A percentile compares a stretch with the other conserved stretches of the same genome.
phyloP scores from a whole-genome alignment of 2,329 filamentous ascomycete genomes.

The Nigrospora osmanthi region DNA sequence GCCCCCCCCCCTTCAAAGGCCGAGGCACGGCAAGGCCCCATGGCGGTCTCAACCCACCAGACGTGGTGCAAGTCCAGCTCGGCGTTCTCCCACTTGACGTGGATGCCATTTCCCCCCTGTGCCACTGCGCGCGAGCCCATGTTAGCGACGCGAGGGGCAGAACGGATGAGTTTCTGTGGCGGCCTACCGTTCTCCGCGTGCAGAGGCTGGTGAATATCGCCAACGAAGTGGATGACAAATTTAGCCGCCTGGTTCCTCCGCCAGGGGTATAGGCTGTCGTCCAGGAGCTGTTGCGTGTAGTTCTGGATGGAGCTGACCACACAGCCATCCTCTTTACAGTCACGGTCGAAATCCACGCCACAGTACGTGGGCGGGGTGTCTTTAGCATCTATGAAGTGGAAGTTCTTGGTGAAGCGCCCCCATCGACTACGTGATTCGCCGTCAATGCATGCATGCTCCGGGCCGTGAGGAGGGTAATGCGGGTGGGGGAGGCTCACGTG shows the following conservation, averaged over 20 bases:
- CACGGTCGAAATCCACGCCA: slow-evolving; percentile 50
- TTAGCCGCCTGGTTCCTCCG: slow-evolving; percentile 53
- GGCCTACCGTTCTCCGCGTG: slow-evolving; percentile 46
- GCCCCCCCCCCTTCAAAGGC: no score
- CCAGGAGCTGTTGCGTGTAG: slow-evolving; percentile 49
- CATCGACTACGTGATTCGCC: no score
- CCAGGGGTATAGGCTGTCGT: slow-evolving; percentile 32
- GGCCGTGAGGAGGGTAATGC: no score
- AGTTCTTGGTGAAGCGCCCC: slow-evolving; percentile 49
- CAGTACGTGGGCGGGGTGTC: slow-evolving; percentile 52
- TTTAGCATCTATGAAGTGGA: slow-evolving; percentile 65
- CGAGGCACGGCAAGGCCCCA: no score
- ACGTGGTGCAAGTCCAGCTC: slow-evolving; percentile 62
- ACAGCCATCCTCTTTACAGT: slow-evolving; percentile 56
- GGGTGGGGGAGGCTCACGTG: slow-evolving; percentile 23
- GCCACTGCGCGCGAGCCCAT: slow-evolving; percentile 25
- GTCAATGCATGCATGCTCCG: no score
- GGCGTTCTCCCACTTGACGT: slow-evolving; percentile 50
- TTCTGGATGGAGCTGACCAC: slow-evolving; percentile 53
- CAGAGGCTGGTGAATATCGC: slow-evolving; percentile 63
- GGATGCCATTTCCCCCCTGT: slow-evolving; percentile 61
- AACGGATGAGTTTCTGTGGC: not conserved
- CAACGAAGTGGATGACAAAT: slow-evolving; percentile 61
- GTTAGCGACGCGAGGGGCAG: no score
- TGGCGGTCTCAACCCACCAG: slow-evolving; percentile 33